A percentile compares a stretch with the other conserved stretches of the same genome.
phyloP scores from a whole-genome alignment of 352 stramenopile genomes.

The Aphanomyces invadans region DNA sequence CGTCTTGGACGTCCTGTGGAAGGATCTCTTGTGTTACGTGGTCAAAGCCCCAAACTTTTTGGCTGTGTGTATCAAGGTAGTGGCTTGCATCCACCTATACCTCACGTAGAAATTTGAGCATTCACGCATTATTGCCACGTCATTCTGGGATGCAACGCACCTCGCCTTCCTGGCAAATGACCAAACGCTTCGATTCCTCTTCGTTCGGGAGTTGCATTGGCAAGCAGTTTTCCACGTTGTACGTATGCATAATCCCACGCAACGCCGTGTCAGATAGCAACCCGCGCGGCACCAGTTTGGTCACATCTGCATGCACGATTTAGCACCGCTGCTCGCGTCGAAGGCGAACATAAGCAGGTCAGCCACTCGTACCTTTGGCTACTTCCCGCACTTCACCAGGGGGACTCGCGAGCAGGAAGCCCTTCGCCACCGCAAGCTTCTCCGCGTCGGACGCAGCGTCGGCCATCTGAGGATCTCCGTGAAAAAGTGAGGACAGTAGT shows the following conservation, averaged over 20 bases:
- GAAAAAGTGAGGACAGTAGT: not conserved
- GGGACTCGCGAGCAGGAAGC: constrained; percentile 84
- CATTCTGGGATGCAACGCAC: too few species aligned
- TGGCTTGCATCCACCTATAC: constrained; percentile 59
- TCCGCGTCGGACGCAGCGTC: constrained; percentile 78
- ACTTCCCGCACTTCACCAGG: constrained; percentile 86
- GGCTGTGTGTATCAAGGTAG: constrained; percentile 76
- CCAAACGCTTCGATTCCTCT: constrained; percentile 35
- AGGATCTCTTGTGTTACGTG: constrained; percentile 56
- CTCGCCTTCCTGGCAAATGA: constrained; percentile 75
- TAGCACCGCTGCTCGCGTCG: too few species aligned
- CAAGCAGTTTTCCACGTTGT: constrained; percentile 68
- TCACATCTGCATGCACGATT: constrained; percentile 47
- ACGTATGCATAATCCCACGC: constrained; percentile 58
- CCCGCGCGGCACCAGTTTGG: constrained; percentile 62
- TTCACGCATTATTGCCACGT: too few species aligned
- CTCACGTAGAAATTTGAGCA: not conserved
- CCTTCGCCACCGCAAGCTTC: constrained; percentile 84
- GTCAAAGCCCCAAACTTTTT: constrained; percentile 76
- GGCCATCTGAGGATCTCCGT: constrained; percentile 35
- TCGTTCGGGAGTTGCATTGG: constrained; percentile 61
- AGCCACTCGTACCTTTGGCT: constrained; percentile 23
- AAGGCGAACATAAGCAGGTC: too few species aligned
- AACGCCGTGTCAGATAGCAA: constrained; percentile 67
- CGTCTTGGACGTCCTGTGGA: not conserved